Evolutionary conservation across 129 eudicot genomes (phyloP).

Genomic region (Artemisia argyi): DNA sequence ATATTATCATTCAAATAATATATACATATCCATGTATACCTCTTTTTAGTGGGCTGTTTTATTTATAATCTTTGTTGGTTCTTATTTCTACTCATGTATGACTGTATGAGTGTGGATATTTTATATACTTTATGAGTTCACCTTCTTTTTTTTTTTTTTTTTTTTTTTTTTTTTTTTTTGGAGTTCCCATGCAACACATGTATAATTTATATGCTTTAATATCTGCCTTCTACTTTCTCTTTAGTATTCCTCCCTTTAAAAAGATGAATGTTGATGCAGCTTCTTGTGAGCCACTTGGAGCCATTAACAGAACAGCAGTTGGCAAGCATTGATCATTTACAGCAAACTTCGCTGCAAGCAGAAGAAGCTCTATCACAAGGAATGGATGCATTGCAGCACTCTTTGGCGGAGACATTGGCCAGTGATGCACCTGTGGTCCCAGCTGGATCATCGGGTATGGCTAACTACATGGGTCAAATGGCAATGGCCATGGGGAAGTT

Average conservation of each 20-base stretch:
- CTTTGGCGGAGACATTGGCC: slow-evolving; percentile 80
- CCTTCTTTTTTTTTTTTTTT: not conserved
- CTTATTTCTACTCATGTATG: not conserved
- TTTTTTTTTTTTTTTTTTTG: too few relatives aligned
- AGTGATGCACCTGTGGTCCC: slow-evolving; percentile 53
- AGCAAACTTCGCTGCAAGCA: slow-evolving; percentile 83
- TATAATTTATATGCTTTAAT: not conserved
- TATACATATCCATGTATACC: not conserved
- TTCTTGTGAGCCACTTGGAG: slow-evolving; percentile 82
- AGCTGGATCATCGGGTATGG: slow-evolving; percentile 74
- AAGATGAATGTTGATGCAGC: slow-evolving; percentile 50
- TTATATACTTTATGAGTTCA: not conserved
- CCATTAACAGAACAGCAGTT: slow-evolving; percentile 92
- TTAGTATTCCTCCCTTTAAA: not conserved
- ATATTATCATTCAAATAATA: too few relatives aligned
- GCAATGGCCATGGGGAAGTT: slow-evolving; percentile 98
- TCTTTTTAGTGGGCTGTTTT: not conserved
- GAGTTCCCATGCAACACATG: too few relatives aligned
- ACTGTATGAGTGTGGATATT: not conserved
- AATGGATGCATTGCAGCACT: slow-evolving; percentile 93
- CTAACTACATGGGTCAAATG: slow-evolving; percentile 99
- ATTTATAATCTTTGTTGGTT: not conserved
- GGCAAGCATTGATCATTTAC: slow-evolving; percentile 64
- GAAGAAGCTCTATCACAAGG: slow-evolving; percentile 99
- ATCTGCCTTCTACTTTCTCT: not conserved